Evolutionary conservation across 495 filamentous ascomycete species (phyloP).

Genomic region (Alectoria sarmentosa): DNA sequence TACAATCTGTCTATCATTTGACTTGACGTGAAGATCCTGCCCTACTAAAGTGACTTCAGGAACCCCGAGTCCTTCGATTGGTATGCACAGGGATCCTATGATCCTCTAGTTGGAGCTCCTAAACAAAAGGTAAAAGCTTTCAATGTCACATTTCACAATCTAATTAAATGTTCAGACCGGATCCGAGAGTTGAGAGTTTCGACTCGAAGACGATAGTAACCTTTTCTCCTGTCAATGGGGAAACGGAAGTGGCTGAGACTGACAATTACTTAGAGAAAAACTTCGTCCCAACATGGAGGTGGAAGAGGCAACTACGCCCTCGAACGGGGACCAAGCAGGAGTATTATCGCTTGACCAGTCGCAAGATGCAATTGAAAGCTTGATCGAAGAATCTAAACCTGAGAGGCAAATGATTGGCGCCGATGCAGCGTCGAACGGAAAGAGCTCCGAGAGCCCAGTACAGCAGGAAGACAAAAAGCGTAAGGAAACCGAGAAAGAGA

Average conservation of each 20-base stretch:
- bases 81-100: not conserved
- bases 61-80: not conserved
- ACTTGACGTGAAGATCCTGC: not conserved
- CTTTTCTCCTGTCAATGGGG: not conserved
- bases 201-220: no score
- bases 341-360: not conserved
- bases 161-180: no score
- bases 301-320: constrained; percentile 5
- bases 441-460: not conserved
- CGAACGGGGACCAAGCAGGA: not conserved
- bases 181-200: no score
- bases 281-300: not conserved
- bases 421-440: not conserved
- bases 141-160: not conserved
- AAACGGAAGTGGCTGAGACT: not conserved
- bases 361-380: constrained; percentile 5
- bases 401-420: not conserved
- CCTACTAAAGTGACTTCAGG: not conserved
- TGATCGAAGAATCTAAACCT: not conserved
- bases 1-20: not conserved
- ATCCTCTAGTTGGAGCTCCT: not conserved
- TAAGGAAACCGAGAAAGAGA: constrained; percentile 5
- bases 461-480: not conserved
- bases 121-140: not conserved
- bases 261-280: not conserved